Evolutionary conservation across 2,329 filamentous ascomycete species (phyloP), one percentile per base, ranked within the genome.

Genomic region (Harringtonia aguacate): DNA sequence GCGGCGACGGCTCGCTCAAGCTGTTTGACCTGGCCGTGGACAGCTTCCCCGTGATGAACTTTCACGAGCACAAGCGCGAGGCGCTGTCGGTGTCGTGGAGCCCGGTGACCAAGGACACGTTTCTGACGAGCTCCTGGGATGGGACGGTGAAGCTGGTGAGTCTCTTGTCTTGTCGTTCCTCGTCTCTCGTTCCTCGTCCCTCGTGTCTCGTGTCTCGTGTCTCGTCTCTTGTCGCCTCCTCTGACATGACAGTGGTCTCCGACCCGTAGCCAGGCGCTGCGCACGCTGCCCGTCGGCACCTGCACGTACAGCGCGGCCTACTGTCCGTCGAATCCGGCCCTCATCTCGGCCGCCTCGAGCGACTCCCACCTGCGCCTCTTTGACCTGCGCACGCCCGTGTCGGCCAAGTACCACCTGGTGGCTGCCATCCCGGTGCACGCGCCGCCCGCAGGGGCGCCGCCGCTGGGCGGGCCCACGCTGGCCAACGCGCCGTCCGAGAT

Each of bases 231-330:
- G 35, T 17, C 40, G n/a, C 18, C 22, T 18, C 20, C 12, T 7
- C 18, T 14, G 1, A 12, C 27, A 36, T 22, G n/a, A 13, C 44
- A 83, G 78, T 98, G 90, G 90, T 86, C 86, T 14, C 92, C 92
- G 1, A 80, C 83, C 39, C 73, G 84, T 33, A 71, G 69, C 36
- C 71, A 80, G 44, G 90, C 86, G 28, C 67, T 98, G 46, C 75
- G 82, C 45, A 98, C 92, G 3, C 73, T 98, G 22, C 89, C 92
- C 4, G 85, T 92, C 22, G 89, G 94, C 56, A 86, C 79, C 54
- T 98, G 92, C 68, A 95, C 92, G 27, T 98, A 98, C 68, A 88
- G 82, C 54, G 81, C 86, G n/a, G 73, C 84, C 33, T 98, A 92
- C 68, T 89, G 83, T 47, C 92, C 92, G 6, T 86, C 90, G 53